phyloP scores from a whole-genome alignment of 345 rosid genomes.

The Microcos paniculata region DNA sequence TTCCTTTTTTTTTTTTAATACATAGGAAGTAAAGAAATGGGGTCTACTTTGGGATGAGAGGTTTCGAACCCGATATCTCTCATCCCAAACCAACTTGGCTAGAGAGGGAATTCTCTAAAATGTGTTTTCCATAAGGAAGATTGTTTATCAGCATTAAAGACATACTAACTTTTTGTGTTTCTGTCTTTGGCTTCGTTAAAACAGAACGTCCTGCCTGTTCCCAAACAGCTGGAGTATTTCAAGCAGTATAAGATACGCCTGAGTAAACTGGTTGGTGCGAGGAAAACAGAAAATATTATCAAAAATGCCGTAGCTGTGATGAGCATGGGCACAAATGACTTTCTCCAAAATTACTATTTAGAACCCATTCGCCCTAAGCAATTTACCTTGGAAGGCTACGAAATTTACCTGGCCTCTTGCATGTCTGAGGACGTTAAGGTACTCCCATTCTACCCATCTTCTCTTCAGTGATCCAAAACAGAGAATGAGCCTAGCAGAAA shows the following conservation, averaged over 20 bases:
- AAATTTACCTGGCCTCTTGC: conserved; percentile 48
- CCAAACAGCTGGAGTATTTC: conserved; percentile 59
- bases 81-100: no score
- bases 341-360: conserved; percentile 71
- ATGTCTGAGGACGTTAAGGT: conserved; percentile 60
- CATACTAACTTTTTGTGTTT: neutral
- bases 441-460: neutral
- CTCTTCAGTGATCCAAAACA: no score
- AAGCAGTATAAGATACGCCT: conserved; percentile 69
- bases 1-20: no score
- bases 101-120: no score
- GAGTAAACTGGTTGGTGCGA: conserved; percentile 45
- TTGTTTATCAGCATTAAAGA: no score
- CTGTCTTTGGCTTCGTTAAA: neutral
- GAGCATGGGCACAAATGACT: conserved; percentile 89
- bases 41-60: no score
- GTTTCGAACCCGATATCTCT: no score
- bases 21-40: no score
- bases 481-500: no score
- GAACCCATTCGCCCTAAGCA: conserved; percentile 65
- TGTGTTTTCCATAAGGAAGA: no score
- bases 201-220: conserved; percentile 63
- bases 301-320: conserved; percentile 46
- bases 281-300: conserved; percentile 47
- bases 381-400: conserved; percentile 51